phyloP scores from a whole-genome alignment of 768 basidiomycete genomes.

The Coprinopsis strossmayeri region DNA sequence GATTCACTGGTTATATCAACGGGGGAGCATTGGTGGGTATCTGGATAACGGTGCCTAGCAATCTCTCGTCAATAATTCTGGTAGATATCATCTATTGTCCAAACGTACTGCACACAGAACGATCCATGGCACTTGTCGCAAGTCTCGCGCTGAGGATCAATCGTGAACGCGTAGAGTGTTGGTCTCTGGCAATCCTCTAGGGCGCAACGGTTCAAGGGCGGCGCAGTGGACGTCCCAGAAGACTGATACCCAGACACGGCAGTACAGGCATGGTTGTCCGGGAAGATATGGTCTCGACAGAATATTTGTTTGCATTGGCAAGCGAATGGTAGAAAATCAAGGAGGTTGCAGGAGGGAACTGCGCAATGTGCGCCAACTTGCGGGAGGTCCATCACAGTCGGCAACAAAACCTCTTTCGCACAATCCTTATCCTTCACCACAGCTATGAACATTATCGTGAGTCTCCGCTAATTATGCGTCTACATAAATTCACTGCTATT shows the following conservation, averaged over 20 bases:
- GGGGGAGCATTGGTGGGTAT: conserved; percentile 50
- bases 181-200: conserved; percentile 46
- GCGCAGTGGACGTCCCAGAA: conserved; percentile 9
- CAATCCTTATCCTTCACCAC: conserved; percentile 7
- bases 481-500: background rate
- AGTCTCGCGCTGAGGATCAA: conserved; percentile 20
- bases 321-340: conserved; percentile 74
- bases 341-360: conserved; percentile 45
- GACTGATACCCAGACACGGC: conserved; percentile 12
- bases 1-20: conserved; percentile 19
- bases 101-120: conserved; percentile 57
- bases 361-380: conserved; percentile 63
- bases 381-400: conserved; percentile 24
- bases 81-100: conserved; percentile 10
- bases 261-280: conserved; percentile 56
- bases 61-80: background rate
- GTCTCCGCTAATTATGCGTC: conserved; percentile 15
- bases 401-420: conserved; percentile 11
- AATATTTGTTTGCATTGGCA: conserved; percentile 57
- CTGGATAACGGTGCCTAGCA: conserved; percentile 59
- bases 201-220: conserved; percentile 42
- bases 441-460: conserved; percentile 76
- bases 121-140: conserved; percentile 49
- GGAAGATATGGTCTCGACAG: conserved; percentile 57
- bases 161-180: conserved; percentile 37